A percentile compares a stretch with the other conserved stretches of the same genome.
These are phyloP conservation scores for Ogataea salicorniae DNA, from an alignment of 805 yeast genomes.

Conservation along the genomic window DNA sequence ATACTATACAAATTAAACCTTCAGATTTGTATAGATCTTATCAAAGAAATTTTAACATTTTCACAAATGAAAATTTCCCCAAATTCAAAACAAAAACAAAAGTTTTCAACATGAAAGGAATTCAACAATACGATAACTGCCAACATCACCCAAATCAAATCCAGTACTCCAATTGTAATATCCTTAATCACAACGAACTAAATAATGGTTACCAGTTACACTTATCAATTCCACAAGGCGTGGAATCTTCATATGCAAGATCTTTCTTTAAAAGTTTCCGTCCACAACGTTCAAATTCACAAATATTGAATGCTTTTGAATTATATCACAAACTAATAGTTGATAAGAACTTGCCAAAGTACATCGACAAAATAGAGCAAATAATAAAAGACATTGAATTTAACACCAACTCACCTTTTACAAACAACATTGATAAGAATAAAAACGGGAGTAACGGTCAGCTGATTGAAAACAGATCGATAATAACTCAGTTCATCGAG, in stretches of 20 bases:
- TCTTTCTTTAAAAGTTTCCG: conserved; percentile 4
- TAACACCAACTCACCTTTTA: neutral
- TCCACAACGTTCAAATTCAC: conserved; percentile 13
- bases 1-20: too few species aligned
- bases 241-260: neutral
- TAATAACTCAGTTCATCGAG: too few species aligned
- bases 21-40: too few species aligned
- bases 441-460: too few species aligned
- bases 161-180: too few species aligned
- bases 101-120: neutral
- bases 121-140: too few species aligned
- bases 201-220: too few species aligned
- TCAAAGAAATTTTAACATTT: too few species aligned
- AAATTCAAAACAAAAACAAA: neutral
- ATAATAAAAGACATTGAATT: conserved; percentile 11
- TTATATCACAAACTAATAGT: conserved; percentile 9
- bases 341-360: conserved; percentile 1
- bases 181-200: too few species aligned
- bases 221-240: neutral
- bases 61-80: neutral
- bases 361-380: conserved; percentile 7
- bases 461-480: too few species aligned
- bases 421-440: too few species aligned
- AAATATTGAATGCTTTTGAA: conserved; percentile 10
- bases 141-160: too few species aligned